phyloP scores from a whole-genome alignment of 2,329 filamentous ascomycete genomes.

The Arthroderma uncinatum region DNA sequence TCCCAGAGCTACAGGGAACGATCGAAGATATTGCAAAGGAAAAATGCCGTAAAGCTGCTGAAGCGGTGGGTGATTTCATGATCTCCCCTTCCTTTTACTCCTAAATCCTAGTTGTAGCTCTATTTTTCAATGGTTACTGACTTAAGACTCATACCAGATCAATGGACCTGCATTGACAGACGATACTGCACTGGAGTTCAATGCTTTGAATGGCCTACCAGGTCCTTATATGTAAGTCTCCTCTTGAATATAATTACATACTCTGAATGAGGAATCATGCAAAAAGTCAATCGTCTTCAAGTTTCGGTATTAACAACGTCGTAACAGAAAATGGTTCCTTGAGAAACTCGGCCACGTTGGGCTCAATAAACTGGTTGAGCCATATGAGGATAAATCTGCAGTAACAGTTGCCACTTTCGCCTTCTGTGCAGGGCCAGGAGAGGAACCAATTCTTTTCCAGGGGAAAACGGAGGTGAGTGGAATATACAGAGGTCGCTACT shows the following conservation, averaged over 20 bases:
- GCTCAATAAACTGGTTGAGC: conserved; percentile 79
- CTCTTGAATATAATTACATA: not conserved
- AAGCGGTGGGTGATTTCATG: conserved; percentile 46
- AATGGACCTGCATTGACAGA: conserved; percentile 85
- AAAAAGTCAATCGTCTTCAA: not conserved
- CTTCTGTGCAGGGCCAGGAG: conserved; percentile 73
- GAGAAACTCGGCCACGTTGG: conserved; percentile 68
- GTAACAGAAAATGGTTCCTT: conserved; percentile 85
- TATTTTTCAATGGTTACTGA: not conserved
- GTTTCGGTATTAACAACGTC: not conserved
- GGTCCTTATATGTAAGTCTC: conserved; percentile 80
- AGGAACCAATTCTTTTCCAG: conserved; percentile 80
- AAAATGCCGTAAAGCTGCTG: conserved; percentile 75
- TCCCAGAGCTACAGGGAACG: conserved; percentile 82
- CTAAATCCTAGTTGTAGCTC: not conserved
- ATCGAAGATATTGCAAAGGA: conserved; percentile 83
- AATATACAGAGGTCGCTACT: not conserved
- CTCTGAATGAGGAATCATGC: not conserved
- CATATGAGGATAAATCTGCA: conserved; percentile 80
- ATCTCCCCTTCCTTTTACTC: not conserved
- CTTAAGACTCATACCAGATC: conserved; percentile 42
- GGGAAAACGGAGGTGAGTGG: conserved; percentile 61
- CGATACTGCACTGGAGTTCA: conserved; percentile 90
- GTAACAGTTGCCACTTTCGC: conserved; percentile 94
- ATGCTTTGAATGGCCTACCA: conserved; percentile 78